Evolutionary conservation across 306 rosid genomes (phyloP), one percentile per base, ranked within the genome.

Genomic region (Ammopiptanthus mongolicus): DNA sequence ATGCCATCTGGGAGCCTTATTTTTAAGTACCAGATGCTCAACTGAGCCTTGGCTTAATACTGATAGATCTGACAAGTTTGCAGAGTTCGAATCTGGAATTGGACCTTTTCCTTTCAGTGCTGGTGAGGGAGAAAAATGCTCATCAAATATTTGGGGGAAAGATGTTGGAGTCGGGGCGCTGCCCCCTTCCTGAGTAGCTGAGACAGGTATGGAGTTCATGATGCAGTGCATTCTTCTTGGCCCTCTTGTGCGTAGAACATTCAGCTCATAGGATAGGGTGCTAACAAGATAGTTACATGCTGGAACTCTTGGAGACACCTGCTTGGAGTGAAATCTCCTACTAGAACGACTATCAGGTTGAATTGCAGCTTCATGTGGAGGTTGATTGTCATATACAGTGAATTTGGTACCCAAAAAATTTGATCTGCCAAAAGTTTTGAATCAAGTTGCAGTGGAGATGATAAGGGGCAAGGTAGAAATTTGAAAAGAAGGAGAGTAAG

Each of bases 1-100:
- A 19, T 91, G 97, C 97, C 97, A 91, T 82, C 97, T 83, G 10
- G 93, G 93, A 62, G 91, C 78, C 82, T 89, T 89, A 83, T 89
- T 87, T 80, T 87, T 87, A 15, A 89, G 86, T 55, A 83, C 69
- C 51, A 89, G 85, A 8, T 88, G 81, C 53, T 87, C 91, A 25
- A 41, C 81, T 0, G 80, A 58, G 53, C 81, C 84, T 23, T 60
- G 85, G 69, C 51, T 53, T 6, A 21, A 69, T n/a, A 8, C 46
- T 0, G 29, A 72, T 12, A 81, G 77, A 50, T 46, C 82, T 34
- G 75, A 37, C 12, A 72, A 60, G 83, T 17, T 72, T 71, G 69
- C 61, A 52, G 88, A 60, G 73, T 73, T 76, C 18, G 18, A 73
- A 68, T 77, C 87, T 33, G 39, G 4, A 66, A 42, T 23, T n/a